These are phyloP conservation scores for Erysimum cheiranthoides DNA, from an alignment of 345 rosid genomes.

Conservation along the genomic window DNA sequence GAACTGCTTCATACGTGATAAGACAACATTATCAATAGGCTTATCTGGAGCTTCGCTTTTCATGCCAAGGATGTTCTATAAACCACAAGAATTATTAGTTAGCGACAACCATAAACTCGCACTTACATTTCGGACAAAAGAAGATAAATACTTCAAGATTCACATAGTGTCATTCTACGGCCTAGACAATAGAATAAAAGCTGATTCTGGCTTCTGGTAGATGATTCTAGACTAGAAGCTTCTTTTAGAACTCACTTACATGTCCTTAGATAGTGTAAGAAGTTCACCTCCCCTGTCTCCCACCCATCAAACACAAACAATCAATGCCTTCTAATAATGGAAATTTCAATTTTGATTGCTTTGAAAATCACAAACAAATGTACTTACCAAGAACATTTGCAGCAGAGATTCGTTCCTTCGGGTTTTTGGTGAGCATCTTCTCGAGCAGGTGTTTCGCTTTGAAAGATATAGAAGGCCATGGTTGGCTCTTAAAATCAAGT, in stretches of 20 bases:
- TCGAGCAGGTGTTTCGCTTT: constrained; percentile 73
- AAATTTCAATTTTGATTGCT: not conserved
- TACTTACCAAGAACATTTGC: constrained; percentile 75
- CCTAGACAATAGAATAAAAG: no score
- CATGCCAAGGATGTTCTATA: constrained; percentile 91
- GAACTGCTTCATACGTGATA: constrained; percentile 83
- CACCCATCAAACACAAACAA: no score
- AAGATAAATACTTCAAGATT: no score
- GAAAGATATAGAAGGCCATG: constrained; percentile 76
- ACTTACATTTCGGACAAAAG: no score
- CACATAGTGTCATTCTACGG: no score
- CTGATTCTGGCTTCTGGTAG: no score
- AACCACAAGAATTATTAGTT: constrained; percentile 40
- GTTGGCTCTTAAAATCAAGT: constrained; percentile 64
- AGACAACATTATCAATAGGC: constrained; percentile 74
- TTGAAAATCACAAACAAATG: not conserved
- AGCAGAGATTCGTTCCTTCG: constrained; percentile 66
- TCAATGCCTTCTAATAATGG: not conserved
- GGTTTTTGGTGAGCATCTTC: constrained; percentile 73
- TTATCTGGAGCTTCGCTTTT: constrained; percentile 77
- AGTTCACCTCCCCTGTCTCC: not conserved
- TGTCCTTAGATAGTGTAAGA: no score
- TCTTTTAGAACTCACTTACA: no score
- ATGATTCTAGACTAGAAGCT: no score
- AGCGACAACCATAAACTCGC: no score